These are phyloP conservation scores for Trichosanthes truncata DNA, from an alignment of 306 rosid genomes.

Conservation along the genomic window DNA sequence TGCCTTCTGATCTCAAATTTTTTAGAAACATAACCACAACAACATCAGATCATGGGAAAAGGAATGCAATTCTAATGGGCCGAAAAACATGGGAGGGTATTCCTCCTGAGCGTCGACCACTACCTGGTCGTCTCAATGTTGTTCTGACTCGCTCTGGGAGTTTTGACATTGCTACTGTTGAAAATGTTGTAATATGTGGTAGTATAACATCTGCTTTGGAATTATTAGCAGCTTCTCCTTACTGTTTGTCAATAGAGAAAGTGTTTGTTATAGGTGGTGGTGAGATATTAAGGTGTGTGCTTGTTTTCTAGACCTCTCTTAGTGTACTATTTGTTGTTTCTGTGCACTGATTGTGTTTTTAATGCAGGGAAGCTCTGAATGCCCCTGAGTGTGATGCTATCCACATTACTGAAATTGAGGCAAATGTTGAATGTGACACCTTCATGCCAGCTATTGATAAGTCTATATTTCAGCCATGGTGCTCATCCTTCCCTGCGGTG, in stretches of 20 bases:
- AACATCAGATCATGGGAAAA: slow-evolving; percentile 69
- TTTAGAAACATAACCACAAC: slow-evolving; percentile 52
- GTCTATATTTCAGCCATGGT: slow-evolving; percentile 83
- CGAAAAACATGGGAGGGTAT: slow-evolving; percentile 91
- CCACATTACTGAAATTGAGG: slow-evolving; percentile 78
- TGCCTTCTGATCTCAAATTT: slow-evolving; percentile 72
- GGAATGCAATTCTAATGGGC: slow-evolving; percentile 91
- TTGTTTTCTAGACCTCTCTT: slow-evolving; percentile 9
- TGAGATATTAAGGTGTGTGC: slow-evolving; percentile 55
- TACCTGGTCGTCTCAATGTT: slow-evolving; percentile 82
- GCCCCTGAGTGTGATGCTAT: slow-evolving; percentile 85
- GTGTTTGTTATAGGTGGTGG: slow-evolving; percentile 92
- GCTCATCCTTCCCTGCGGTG: slow-evolving; percentile 72
- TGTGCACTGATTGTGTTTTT: slow-evolving; percentile 16
- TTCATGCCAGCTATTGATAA: slow-evolving; percentile 62
- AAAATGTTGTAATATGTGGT: slow-evolving; percentile 85
- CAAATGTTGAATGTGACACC: slow-evolving; percentile 69
- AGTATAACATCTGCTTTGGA: slow-evolving; percentile 85
- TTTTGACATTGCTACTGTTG: slow-evolving; percentile 84
- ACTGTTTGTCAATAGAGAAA: slow-evolving; percentile 83
- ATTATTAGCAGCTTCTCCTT: slow-evolving; percentile 81
- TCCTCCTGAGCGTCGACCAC: slow-evolving; percentile 53
- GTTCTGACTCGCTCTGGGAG: slow-evolving; percentile 92
- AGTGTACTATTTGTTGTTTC: background rate
- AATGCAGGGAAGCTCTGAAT: slow-evolving; percentile 75